These are phyloP conservation scores for Nannizziopsis barbatae DNA, from an alignment of 2,329 filamentous ascomycete genomes.

Conservation along the genomic window DNA sequence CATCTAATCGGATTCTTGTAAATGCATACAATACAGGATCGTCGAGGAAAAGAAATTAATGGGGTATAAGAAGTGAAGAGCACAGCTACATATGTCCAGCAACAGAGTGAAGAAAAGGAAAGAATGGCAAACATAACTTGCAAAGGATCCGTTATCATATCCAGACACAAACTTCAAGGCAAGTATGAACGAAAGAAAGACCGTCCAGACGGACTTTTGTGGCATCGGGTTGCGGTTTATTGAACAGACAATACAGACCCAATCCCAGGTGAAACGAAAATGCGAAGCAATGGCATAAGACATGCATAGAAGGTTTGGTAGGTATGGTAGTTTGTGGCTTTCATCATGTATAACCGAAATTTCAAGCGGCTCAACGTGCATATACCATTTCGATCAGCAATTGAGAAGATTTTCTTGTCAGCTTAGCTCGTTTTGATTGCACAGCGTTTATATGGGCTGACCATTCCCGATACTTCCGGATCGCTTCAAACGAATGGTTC, in stretches of 20 bases:
- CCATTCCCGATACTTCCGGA: constrained; percentile 7
- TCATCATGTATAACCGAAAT: no score
- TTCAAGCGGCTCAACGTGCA: no score
- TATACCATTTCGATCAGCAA: no score
- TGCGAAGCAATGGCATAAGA: no score
- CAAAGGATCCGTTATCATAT: not conserved
- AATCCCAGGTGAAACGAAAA: no score
- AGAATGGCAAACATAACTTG: not conserved
- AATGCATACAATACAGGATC: not conserved
- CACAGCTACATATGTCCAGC: not conserved
- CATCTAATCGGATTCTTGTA: not conserved
- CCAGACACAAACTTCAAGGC: not conserved
- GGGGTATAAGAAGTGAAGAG: constrained; percentile 6
- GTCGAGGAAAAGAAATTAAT: not conserved
- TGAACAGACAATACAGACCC: no score
- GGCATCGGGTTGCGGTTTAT: no score
- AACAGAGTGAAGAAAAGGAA: not conserved
- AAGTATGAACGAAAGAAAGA: not conserved
- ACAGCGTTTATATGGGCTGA: not conserved
- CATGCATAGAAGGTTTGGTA: no score
- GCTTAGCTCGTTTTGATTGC: not conserved
- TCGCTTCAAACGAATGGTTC: constrained; percentile 45
- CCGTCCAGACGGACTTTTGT: no score
- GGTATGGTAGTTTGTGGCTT: not conserved
- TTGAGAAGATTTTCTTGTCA: no score